Base-by-base conservation (phyloP, 768 basidiomycete genomes). In the Sarcodon aspratus region DNA sequence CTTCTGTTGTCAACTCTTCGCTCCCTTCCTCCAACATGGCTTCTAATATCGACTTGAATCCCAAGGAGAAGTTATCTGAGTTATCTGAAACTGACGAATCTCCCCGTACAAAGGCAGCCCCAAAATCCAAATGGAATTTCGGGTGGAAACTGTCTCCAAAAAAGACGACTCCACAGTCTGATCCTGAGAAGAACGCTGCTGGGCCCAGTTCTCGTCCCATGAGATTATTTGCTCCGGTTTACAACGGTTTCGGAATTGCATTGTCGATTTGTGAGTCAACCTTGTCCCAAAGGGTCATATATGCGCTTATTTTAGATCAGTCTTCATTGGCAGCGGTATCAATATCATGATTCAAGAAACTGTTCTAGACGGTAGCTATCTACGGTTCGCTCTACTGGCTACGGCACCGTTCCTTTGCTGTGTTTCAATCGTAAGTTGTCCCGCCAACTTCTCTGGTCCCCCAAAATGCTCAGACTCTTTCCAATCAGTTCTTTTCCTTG, bases 321-420 rank as follows among this genome's bases (percentile, higher is more conserved):
- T 78, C 62, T 89, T 89, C 65, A 69, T 87, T 27, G 76, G 73
- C 9, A 76, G 71, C 53, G 87, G 87, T 46, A 46, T 74, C 6
- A 69, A 60, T 34, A 71, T 75, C 48, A 63, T 87, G 18, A 61
- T 93, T 13, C 66, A 75, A 46, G 88, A 92, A 61, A 83, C 71
- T 47, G 65, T 77, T 4, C 64, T 89, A 44, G 92, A 93, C 58
- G 71, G 76, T 15, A 59, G 71, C 15, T 80, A 71, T 59, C 63
- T 52, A 1, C 74, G 90, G 9, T 88, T 93, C 49, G 75, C 71
- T 3, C 73, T 94, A 1, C 53, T 88, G 9, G 71, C 62, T 11
- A 79, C 85, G 1, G 63, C 71, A 0, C 90, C 90, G 0, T 77
- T 88, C 60, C 69, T 89, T 6, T 75, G 86, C 54, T 90, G 86